Evolutionary conservation across 129 eudicot genomes (phyloP), one percentile per base, ranked within the genome.

Genomic region (Pulicaria dysenterica): DNA sequence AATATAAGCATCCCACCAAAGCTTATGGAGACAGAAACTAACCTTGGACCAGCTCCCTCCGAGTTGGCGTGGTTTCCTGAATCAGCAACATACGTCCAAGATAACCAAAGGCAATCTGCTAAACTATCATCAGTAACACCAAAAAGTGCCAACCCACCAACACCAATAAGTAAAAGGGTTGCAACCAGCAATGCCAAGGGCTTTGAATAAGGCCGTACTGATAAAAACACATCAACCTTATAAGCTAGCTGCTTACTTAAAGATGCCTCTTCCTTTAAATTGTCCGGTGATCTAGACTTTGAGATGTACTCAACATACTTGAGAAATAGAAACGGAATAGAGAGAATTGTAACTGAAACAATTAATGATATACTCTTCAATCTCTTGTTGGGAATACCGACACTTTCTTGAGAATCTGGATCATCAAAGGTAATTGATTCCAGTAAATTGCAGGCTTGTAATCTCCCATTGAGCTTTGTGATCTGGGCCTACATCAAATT

Each of bases 1-100:
- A 91, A 91, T 75, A 88, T 88, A 67, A 91, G 95, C 97, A 91
- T 91, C 83, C 97, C 97, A 57, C 95, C 97, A 71, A 84, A 91
- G 49, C 92, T 91, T 62, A 91, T 82, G 31, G 89, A 77, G 40
- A 88, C 89, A 0, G 97, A 91, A 46, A 91, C 97, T 69, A 91
- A 70, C 80, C 97, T 78, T 13, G 91, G 88, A 61, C 95, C 91
- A 55, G 83, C 45, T 76, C 95, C 95, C 75, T 85, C 95, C 19
- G 91, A 81, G 77, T 91, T 72, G 19, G 95, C 85, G 80, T 91
- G 97, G 75, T 85, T 91, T 38, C 97, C 95, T 0, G 97, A 81
- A 80, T 68, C 80, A 58, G 97, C 97, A 68, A 91, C 90, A 71
- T 77, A 88, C 5, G 90, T 82, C 97, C 97, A 91, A 3, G 97